A percentile compares a stretch with the other conserved stretches of the same genome.
phyloP scores from a whole-genome alignment of 805 yeast species.

The Cyberlindnera euphorbiiphila region DNA sequence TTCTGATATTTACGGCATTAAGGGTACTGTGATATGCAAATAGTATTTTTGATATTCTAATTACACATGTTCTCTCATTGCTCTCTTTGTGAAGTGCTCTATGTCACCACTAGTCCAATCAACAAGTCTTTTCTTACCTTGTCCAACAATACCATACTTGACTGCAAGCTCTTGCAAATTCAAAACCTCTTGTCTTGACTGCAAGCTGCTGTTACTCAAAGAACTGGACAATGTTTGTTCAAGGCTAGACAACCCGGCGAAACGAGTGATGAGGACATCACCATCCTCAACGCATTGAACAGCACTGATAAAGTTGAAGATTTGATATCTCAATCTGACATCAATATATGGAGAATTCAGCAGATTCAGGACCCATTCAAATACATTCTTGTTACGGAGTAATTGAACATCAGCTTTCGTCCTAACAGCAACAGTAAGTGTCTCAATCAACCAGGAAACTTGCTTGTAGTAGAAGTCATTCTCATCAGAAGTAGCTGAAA shows the following conservation, averaged over 20 bases:
- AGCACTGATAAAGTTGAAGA: constrained; percentile 41
- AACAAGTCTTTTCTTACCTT: constrained; percentile 48
- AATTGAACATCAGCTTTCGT: constrained; percentile 48
- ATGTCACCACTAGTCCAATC: constrained; percentile 61
- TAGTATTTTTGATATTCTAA: neutral
- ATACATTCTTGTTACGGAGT: constrained; percentile 47
- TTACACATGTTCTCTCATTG: constrained; percentile 8
- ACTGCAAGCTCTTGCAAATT: constrained; percentile 44
- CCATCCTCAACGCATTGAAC: constrained; percentile 55
- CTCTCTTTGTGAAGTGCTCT: constrained; percentile 42
- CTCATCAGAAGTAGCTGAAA: constrained; percentile 30
- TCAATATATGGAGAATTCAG: constrained; percentile 47
- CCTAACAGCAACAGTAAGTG: constrained; percentile 44
- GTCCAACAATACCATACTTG: constrained; percentile 39
- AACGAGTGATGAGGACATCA: constrained; percentile 55
- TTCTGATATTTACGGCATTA: neutral
- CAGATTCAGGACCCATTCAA: constrained; percentile 66
- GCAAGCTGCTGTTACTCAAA: constrained; percentile 1
- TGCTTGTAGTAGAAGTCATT: constrained; percentile 54
- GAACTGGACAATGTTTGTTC: constrained; percentile 30
- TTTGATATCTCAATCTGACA: constrained; percentile 35
- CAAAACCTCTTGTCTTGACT: constrained; percentile 31
- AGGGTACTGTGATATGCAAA: constrained; percentile 1
- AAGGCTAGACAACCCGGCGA: constrained; percentile 39
- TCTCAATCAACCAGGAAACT: constrained; percentile 60